These are phyloP conservation scores for Beauveria medogensis DNA, from an alignment of 2,329 filamentous ascomycete genomes.

Conservation along the genomic window DNA sequence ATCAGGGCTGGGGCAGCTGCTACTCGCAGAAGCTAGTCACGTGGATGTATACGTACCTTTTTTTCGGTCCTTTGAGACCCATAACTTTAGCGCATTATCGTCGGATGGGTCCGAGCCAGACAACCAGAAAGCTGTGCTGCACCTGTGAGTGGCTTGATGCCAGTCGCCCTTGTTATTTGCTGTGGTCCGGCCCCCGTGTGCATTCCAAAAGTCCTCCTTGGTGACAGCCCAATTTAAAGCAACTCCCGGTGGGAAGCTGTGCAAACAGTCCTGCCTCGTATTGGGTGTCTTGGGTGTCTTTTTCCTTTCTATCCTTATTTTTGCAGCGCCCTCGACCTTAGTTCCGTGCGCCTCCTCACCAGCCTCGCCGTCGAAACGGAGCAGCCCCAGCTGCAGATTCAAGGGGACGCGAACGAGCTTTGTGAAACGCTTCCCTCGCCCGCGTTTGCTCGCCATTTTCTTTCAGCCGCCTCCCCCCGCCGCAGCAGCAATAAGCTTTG, in stretches of 20 bases:
- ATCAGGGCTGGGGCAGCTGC: conserved; percentile 17
- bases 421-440: conserved; percentile 6
- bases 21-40: conserved; percentile 15
- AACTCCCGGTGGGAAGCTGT: background rate
- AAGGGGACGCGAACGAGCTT: conserved; percentile 8
- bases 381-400: background rate
- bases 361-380: background rate
- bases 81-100: background rate
- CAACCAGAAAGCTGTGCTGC: background rate
- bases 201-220: conserved; percentile 2
- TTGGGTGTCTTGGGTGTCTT: background rate
- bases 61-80: conserved; percentile 1
- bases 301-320: background rate
- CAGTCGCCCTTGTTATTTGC: conserved; percentile 9
- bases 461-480: background rate
- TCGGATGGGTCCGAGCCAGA: conserved; percentile 2
- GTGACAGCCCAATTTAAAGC: conserved; percentile 2
- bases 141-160: background rate
- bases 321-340: background rate
- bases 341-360: background rate
- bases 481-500: background rate
- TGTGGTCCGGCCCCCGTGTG: background rate
- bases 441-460: conserved; percentile 2
- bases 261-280: background rate
- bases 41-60: conserved; percentile 16